Conservation (phyloP, 768 basidiomycete species). For the Mycena albidolilacea region DNA sequence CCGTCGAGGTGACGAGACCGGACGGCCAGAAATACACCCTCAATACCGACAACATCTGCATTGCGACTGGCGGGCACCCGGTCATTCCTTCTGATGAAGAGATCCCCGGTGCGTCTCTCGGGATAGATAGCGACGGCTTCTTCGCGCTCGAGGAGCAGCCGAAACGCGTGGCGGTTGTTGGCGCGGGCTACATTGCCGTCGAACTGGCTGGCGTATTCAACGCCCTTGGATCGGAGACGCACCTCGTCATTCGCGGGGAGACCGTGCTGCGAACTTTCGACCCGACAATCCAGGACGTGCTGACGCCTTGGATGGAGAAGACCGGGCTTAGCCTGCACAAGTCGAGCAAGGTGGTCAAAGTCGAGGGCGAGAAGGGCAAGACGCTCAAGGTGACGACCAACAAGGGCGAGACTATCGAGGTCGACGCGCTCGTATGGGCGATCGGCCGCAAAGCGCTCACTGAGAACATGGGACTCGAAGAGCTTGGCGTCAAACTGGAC, state of each 20-base stretch:
- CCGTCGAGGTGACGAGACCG: constrained; percentile 79
- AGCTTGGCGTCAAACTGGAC: constrained; percentile 81
- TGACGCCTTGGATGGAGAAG: constrained; percentile 94
- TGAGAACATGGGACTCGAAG: constrained; percentile 81
- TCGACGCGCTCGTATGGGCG: constrained; percentile 93
- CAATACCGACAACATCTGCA: constrained; percentile 80
- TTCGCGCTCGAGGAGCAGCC: constrained; percentile 94
- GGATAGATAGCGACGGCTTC: constrained; percentile 96
- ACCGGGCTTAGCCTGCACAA: constrained; percentile 94
- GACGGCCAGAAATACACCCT: constrained; percentile 83
- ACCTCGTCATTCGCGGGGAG: constrained; percentile 91
- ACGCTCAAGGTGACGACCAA: constrained; percentile 83
- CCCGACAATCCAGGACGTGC: constrained; percentile 83
- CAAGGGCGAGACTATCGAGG: constrained; percentile 83
- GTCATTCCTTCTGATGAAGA: constrained; percentile 81
- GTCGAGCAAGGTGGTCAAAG: constrained; percentile 77
- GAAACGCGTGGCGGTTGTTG: constrained; percentile 93
- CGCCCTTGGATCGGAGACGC: constrained; percentile 91
- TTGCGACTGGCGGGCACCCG: constrained; percentile 92
- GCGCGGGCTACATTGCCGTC: constrained; percentile 98
- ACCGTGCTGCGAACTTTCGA: constrained; percentile 96
- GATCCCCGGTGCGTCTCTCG: constrained; percentile 92
- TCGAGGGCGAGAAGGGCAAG: constrained; percentile 83
- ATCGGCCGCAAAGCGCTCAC: constrained; percentile 92
- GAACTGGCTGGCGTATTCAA: constrained; percentile 97